Conservation (phyloP, 2,329 filamentous ascomycete genomes). For the Aureobasidium sp. region DNA sequence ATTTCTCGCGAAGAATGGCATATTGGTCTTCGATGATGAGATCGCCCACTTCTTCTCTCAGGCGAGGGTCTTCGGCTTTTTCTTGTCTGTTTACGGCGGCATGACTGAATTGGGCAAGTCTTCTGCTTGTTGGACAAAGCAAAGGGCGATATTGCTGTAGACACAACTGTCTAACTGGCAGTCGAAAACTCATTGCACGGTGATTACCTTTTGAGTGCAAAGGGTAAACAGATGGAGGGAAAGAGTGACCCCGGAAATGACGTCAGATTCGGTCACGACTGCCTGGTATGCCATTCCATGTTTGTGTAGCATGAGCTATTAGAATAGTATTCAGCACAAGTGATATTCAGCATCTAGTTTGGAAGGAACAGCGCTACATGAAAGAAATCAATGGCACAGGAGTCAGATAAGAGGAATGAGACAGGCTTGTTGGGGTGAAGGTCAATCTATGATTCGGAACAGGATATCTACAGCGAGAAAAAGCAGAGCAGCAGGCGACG, state of each 20-base stretch:
- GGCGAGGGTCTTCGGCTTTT: constrained; percentile 11
- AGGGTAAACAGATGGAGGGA: background rate
- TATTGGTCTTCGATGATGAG: constrained; percentile 53
- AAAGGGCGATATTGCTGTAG: background rate
- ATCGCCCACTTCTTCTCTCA: background rate
- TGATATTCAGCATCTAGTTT: background rate
- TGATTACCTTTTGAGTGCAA: background rate
- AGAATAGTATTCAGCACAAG: too few species aligned
- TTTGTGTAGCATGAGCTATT: background rate
- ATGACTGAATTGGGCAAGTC: constrained; percentile 1
- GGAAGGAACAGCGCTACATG: background rate
- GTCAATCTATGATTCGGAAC: constrained; percentile 15
- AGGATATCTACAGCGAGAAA: constrained; percentile 19
- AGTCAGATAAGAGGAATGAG: background rate
- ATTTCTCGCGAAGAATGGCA: constrained; percentile 51
- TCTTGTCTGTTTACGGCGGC: background rate
- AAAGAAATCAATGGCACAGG: background rate
- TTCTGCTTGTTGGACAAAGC: background rate
- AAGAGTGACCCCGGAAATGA: constrained; percentile 5
- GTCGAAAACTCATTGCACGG: constrained; percentile 6
- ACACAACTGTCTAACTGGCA: background rate
- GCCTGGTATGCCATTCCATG: background rate
- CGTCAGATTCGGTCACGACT: constrained; percentile 3
- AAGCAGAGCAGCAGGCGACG: background rate
- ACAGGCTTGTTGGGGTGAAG: background rate